Conservation (phyloP, 345 rosid species). For the Noccaea bulbosa region DNA sequence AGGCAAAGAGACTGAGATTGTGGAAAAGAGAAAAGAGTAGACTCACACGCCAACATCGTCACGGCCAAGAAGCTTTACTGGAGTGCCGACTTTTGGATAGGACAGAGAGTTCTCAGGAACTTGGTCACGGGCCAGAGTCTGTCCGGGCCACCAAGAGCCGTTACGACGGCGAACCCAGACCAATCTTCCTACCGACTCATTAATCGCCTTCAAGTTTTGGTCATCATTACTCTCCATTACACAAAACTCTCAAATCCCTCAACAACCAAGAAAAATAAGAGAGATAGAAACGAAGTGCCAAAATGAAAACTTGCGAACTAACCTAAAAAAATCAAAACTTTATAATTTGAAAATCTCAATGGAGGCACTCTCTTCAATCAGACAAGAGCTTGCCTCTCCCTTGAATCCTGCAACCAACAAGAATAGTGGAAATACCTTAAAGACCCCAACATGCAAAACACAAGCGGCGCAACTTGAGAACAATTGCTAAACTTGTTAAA, state of each 20-base stretch:
- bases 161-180: constrained; percentile 99
- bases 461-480: constrained; percentile 1
- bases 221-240: constrained; percentile 79
- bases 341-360: constrained; percentile 27
- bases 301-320: constrained; percentile 13
- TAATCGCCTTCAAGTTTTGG: constrained; percentile 60
- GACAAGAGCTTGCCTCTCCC: constrained; percentile 31
- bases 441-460: constrained; percentile 43
- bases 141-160: constrained; percentile 99
- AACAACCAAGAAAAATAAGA: constrained; percentile 3
- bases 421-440: constrained; percentile 1
- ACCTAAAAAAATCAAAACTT: constrained; percentile 38
- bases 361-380: constrained; percentile 34
- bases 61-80: constrained; percentile 96
- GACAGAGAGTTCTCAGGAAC: constrained; percentile 71
- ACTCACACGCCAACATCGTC: constrained; percentile 96
- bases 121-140: constrained; percentile 75
- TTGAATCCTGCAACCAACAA: constrained; percentile 38
- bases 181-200: constrained; percentile 83
- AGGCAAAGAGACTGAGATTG: constrained; percentile 1
- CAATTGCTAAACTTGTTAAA: constrained; percentile 16
- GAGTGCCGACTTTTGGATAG: constrained; percentile 87
- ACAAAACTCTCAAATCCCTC: constrained; percentile 35
- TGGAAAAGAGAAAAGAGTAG: constrained; percentile 22
- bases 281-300: constrained; percentile 7